Evolutionary conservation across 805 yeast species (phyloP).

Genomic region (Metschnikowia lachancei): DNA sequence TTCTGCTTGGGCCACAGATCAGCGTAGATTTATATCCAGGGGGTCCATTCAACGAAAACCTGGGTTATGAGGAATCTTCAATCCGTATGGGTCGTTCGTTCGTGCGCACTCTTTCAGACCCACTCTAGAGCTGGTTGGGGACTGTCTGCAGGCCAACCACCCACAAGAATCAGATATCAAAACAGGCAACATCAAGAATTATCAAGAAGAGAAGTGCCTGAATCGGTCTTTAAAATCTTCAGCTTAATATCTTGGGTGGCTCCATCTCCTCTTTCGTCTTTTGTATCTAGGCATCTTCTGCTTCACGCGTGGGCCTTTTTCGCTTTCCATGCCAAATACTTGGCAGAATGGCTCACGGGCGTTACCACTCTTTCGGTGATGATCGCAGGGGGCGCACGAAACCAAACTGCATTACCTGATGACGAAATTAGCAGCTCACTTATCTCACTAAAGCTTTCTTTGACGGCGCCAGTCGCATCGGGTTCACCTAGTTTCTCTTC

Average conservation of each 20-base stretch:
- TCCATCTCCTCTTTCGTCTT: too few relatives aligned
- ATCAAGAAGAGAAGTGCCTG: too few relatives aligned
- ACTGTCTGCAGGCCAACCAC: conserved; percentile 1
- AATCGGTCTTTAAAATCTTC: too few relatives aligned
- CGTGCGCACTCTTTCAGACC: background rate
- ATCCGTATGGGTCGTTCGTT: background rate
- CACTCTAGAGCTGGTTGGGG: background rate
- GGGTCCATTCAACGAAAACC: background rate
- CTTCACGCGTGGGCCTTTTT: conserved; percentile 10
- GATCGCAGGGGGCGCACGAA: conserved; percentile 61
- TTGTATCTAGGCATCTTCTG: too few relatives aligned
- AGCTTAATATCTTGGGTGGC: too few relatives aligned
- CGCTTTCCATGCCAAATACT: conserved; percentile 53
- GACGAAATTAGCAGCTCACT: conserved; percentile 18
- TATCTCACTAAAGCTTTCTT: conserved; percentile 1
- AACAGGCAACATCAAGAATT: too few relatives aligned
- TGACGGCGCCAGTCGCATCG: conserved; percentile 5
- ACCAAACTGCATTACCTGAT: conserved; percentile 48
- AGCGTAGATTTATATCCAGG: background rate
- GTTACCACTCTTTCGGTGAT: conserved; percentile 25
- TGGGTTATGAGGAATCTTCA: background rate
- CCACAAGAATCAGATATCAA: background rate
- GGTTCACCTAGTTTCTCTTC: conserved; percentile 13
- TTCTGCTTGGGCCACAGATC: background rate
- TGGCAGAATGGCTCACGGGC: conserved; percentile 69